These are phyloP conservation scores for Gossypium mustelinum DNA, from an alignment of 345 rosid species.

Conservation along the genomic window DNA sequence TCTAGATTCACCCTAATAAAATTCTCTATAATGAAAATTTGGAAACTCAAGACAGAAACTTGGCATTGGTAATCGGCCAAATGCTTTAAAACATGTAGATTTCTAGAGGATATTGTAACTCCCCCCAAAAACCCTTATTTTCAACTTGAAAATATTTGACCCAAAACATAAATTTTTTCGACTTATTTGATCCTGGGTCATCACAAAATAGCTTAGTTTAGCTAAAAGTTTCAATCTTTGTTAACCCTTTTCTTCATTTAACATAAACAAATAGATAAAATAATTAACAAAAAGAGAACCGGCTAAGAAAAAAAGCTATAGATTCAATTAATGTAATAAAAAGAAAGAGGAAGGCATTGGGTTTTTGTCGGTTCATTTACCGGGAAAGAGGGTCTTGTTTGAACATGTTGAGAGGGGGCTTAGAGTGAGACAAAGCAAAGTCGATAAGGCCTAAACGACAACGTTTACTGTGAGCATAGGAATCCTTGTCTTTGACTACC, in stretches of 20 bases:
- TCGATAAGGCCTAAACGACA: slow-evolving; percentile 88
- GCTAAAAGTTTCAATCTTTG: slow-evolving; percentile 1
- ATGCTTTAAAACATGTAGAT: not conserved
- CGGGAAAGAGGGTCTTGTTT: slow-evolving; percentile 61
- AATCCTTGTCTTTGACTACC: slow-evolving; percentile 56
- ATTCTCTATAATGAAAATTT: not conserved
- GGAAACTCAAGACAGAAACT: not conserved
- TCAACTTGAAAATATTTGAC: not conserved
- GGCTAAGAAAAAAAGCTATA: not conserved
- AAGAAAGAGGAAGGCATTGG: not conserved
- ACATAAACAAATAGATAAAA: not conserved
- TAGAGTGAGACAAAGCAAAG: slow-evolving; percentile 55
- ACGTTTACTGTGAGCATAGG: slow-evolving; percentile 66
- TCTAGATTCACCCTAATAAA: not conserved
- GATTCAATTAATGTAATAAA: not conserved
- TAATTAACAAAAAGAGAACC: not conserved
- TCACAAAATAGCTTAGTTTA: not conserved
- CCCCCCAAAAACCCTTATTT: not conserved
- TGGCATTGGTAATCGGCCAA: slow-evolving; percentile 1
- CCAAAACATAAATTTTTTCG: not conserved
- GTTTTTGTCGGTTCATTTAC: slow-evolving; percentile 26
- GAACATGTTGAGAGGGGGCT: slow-evolving; percentile 82
- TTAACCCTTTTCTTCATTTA: slow-evolving; percentile 3
- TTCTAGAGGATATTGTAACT: not conserved
- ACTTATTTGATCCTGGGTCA: not conserved